These are phyloP conservation scores for Paramecium bursaria DNA, from an alignment of 73 alveolate genomes.

Conservation along the genomic window DNA sequence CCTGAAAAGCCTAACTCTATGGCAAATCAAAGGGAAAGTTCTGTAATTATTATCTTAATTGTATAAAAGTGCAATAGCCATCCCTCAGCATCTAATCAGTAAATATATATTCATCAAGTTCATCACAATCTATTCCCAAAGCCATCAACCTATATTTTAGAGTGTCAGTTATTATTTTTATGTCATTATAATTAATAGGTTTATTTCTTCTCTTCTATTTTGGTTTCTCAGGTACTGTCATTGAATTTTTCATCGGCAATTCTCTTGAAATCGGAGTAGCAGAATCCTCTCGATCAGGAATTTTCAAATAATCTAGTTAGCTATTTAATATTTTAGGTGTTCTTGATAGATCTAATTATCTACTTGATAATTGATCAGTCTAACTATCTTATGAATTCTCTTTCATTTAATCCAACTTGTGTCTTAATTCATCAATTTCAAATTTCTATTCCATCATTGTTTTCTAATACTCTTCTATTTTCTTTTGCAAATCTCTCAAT, in stretches of 20 bases:
- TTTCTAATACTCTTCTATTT: not conserved
- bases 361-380: not conserved
- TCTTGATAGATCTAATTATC: not conserved
- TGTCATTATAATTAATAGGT: slow-evolving; percentile 17
- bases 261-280: slow-evolving; percentile 27
- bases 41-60: not conserved
- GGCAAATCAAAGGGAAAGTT: slow-evolving; percentile 25
- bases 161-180: slow-evolving; percentile 22
- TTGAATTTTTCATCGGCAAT: not conserved
- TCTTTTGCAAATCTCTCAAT: not conserved
- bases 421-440: not conserved
- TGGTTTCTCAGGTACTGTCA: not conserved
- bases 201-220: not conserved
- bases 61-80: not conserved
- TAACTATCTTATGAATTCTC: not conserved
- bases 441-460: slow-evolving; percentile 1
- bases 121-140: not conserved
- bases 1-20: not conserved
- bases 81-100: not conserved
- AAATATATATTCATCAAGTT: slow-evolving; percentile 11
- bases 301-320: not conserved
- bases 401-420: not conserved
- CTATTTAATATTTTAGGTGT: not conserved
- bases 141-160: slow-evolving; percentile 58
- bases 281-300: slow-evolving; percentile 19